Evolutionary conservation across 2,329 filamentous ascomycete species (phyloP), one percentile per base, ranked within the genome.

Genomic region (Sarocladiaceae sp.): DNA sequence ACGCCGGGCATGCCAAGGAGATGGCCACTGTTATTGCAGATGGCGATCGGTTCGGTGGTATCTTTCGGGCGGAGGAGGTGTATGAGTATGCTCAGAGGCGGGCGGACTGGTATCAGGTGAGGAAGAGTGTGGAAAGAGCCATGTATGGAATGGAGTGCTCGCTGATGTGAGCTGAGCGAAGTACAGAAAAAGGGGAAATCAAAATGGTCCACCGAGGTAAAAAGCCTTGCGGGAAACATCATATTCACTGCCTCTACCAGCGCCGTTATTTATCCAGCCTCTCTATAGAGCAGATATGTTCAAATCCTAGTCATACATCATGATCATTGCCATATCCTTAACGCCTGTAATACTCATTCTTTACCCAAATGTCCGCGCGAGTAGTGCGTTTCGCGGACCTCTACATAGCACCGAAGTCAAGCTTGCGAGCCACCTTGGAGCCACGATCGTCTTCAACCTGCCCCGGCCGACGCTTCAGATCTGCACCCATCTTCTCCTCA

Each of bases 1-100:
- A 93, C 56, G 80, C 87, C 3, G 59, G 61, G 22, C 88, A 97
- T 65, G 90, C 94, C 13, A 96, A 96, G 67, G 94, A 97, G 67
- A 87, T 99, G 77, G 94, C 94, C 5, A 88, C 87, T 2, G 90
- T 99, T 52, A 97, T 99, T 64, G 92, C 94, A 0, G 94, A 99
- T 65, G 84, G 83, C 1, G 88, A 93, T 64, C 82, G 93, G 2
- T 99, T 97, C 66, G 82, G 88, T 23, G 94, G 94, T 12, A 88
- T 99, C 47, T 97, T 97, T 64, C 81, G 92, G 18, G 90, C 93
- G 0, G 94, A 99, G 68, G 94, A 99, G 73, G 94, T 97, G 3
- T 96, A 96, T 63, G 93, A 97, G 74, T 99, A 95, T 73, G 94
- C 93, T 1, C 91, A 97, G 70, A 77, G 94, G 59, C 77, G 94